Percentiles rank a stretch among this genome's conserved stretches.
phyloP scores from a whole-genome alignment of 169 alveolate genomes.

The Theileria equi region DNA sequence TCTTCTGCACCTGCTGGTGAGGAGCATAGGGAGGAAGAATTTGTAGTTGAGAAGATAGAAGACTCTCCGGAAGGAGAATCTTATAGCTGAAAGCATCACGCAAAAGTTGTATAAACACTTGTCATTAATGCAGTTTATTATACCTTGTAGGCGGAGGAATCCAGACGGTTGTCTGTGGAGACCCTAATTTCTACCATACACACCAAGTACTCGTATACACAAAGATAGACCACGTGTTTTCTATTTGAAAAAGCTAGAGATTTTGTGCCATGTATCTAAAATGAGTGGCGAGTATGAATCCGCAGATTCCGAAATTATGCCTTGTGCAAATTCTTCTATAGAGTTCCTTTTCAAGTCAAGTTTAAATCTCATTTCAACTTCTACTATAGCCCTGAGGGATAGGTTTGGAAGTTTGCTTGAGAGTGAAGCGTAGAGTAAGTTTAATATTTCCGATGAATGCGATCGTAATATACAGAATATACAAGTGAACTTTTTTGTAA shows the following conservation, averaged over 20 bases:
- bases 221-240: too few relatives aligned
- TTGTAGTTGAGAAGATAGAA: too few relatives aligned
- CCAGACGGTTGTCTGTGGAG: too few relatives aligned
- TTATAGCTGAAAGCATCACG: too few relatives aligned
- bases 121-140: too few relatives aligned
- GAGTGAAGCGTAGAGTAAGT: conserved; percentile 21
- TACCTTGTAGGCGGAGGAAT: too few relatives aligned
- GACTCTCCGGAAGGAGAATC: too few relatives aligned
- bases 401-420: conserved; percentile 11
- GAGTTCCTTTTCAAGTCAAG: not conserved
- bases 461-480: conserved; percentile 28
- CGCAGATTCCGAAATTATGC: conserved; percentile 24
- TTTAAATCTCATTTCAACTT: conserved; percentile 31
- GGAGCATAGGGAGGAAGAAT: too few relatives aligned
- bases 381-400: conserved; percentile 6
- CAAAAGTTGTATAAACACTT: too few relatives aligned
- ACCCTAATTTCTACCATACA: too few relatives aligned
- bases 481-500: conserved; percentile 27
- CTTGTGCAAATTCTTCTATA: not conserved
- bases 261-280: conserved; percentile 37
- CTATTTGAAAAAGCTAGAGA: conserved; percentile 31
- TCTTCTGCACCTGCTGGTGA: too few relatives aligned
- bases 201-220: too few relatives aligned
- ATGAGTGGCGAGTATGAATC: conserved; percentile 19
- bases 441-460: conserved; percentile 29